Conservation (phyloP, 2,329 filamentous ascomycete genomes). For the Bretziella fagacearum region DNA sequence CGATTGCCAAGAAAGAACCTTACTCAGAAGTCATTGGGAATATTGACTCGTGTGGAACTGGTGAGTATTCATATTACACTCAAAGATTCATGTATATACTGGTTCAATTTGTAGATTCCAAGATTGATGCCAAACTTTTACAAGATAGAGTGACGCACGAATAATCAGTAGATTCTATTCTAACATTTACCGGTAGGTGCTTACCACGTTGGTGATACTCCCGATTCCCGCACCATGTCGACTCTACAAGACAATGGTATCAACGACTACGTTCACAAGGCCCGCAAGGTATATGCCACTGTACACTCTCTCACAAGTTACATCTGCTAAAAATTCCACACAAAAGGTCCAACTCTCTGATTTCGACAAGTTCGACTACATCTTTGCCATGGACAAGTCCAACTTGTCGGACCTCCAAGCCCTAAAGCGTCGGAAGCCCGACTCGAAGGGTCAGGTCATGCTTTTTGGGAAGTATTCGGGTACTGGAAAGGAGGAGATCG, state of each 20-base stretch:
- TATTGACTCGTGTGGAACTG: conserved; percentile 82
- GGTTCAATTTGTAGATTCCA: background rate
- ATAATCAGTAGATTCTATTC: no score
- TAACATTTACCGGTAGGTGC: conserved; percentile 43
- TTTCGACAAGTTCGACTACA: conserved; percentile 76
- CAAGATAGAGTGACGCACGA: no score
- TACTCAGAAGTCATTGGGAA: conserved; percentile 38
- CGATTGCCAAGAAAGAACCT: conserved; percentile 43
- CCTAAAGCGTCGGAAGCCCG: conserved; percentile 39
- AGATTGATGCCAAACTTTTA: background rate
- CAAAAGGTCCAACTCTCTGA: conserved; percentile 31
- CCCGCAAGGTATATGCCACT: conserved; percentile 40
- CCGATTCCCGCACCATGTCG: conserved; percentile 62
- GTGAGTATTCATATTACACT: conserved; percentile 20
- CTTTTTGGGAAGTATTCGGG: conserved; percentile 74
- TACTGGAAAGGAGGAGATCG: conserved; percentile 47
- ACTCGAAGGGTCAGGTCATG: conserved; percentile 48
- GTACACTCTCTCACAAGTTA: conserved; percentile 22
- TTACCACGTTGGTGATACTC: conserved; percentile 62
- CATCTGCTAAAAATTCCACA: background rate
- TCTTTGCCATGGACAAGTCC: conserved; percentile 81
- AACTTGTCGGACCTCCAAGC: conserved; percentile 58
- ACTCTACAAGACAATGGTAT: conserved; percentile 63
- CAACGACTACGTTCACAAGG: conserved; percentile 56
- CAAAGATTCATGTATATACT: background rate